Evolutionary conservation across 2,329 filamentous ascomycete genomes (phyloP).

Genomic region (Ascosphaera apis): DNA sequence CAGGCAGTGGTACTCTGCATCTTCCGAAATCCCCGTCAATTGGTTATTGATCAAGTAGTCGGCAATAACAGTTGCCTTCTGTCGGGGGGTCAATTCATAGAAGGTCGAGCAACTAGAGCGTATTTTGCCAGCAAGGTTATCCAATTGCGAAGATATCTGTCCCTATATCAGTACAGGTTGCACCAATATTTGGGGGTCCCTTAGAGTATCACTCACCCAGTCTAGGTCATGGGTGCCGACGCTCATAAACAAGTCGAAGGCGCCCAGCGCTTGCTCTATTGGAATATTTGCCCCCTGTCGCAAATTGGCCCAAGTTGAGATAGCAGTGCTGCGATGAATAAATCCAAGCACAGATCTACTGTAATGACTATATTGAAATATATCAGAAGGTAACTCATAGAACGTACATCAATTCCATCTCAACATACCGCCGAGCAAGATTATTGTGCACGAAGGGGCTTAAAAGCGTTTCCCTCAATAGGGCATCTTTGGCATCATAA

Average conservation of each 20-base stretch:
- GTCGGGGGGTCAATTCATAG: constrained; percentile 33
- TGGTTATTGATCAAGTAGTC: constrained; percentile 44
- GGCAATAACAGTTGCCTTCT: constrained; percentile 45
- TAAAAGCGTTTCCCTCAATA: constrained; percentile 41
- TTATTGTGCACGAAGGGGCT: constrained; percentile 44
- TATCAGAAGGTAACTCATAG: constrained; percentile 4
- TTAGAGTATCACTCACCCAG: too few relatives aligned
- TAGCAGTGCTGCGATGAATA: constrained; percentile 57
- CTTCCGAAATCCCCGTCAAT: constrained; percentile 47
- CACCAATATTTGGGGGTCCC: too few relatives aligned
- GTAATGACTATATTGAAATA: constrained; percentile 36
- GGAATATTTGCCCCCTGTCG: constrained; percentile 27
- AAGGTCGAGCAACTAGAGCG: constrained; percentile 29
- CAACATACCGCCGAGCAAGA: constrained; percentile 41
- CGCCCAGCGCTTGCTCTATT: constrained; percentile 53
- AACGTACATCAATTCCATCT: neutral
- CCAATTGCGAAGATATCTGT: constrained; percentile 40
- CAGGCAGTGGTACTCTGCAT: constrained; percentile 49
- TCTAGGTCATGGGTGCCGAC: neutral
- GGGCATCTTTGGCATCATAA: constrained; percentile 71
- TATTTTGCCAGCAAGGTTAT: constrained; percentile 38
- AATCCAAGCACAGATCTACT: constrained; percentile 50
- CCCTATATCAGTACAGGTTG: constrained; percentile 1
- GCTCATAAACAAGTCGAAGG: constrained; percentile 69
- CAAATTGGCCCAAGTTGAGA: constrained; percentile 50